These are phyloP conservation scores for Pseudogymnoascus sp. DNA, from an alignment of 2,329 filamentous ascomycete genomes.

Conservation along the genomic window DNA sequence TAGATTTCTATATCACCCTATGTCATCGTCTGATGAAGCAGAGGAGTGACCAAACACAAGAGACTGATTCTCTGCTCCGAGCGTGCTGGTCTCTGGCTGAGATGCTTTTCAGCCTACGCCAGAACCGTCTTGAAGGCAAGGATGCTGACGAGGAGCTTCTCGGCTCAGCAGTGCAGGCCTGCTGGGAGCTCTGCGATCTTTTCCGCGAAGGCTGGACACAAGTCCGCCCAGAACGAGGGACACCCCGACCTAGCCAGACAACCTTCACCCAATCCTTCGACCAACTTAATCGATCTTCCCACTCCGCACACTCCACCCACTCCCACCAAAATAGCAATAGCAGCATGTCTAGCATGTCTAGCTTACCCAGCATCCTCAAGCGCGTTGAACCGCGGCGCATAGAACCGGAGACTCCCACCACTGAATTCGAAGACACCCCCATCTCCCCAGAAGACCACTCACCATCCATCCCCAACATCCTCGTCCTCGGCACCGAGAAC, in stretches of 20 bases:
- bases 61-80: slow-evolving; percentile 75
- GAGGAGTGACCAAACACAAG: slow-evolving; percentile 66
- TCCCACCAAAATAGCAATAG: slow-evolving; percentile 16
- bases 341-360: slow-evolving; percentile 35
- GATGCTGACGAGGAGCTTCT: slow-evolving; percentile 74
- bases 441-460: slow-evolving; percentile 73
- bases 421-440: slow-evolving; percentile 87
- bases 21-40: slow-evolving; percentile 98
- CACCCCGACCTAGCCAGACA: slow-evolving; percentile 72
- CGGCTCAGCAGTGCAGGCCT: slow-evolving; percentile 81
- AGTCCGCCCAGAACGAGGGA: slow-evolving; percentile 76
- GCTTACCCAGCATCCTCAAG: slow-evolving; percentile 42
- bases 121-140: slow-evolving; percentile 69
- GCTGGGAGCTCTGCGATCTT: slow-evolving; percentile 90
- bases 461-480: slow-evolving; percentile 74
- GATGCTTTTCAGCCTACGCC: slow-evolving; percentile 85
- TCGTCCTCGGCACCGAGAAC: slow-evolving; percentile 69
- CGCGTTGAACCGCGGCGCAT: slow-evolving; percentile 34
- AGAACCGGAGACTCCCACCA: slow-evolving; percentile 84
- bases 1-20: slow-evolving; percentile 91
- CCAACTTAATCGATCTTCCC: slow-evolving; percentile 37
- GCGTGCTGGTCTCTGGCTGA: slow-evolving; percentile 89
- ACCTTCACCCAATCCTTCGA: slow-evolving; percentile 57
- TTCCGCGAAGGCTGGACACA: slow-evolving; percentile 91
- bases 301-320: slow-evolving; percentile 45